A percentile compares a stretch with the other conserved stretches of the same genome.
phyloP scores from a whole-genome alignment of 306 rosid genomes.

The Medicago ruthenica region DNA sequence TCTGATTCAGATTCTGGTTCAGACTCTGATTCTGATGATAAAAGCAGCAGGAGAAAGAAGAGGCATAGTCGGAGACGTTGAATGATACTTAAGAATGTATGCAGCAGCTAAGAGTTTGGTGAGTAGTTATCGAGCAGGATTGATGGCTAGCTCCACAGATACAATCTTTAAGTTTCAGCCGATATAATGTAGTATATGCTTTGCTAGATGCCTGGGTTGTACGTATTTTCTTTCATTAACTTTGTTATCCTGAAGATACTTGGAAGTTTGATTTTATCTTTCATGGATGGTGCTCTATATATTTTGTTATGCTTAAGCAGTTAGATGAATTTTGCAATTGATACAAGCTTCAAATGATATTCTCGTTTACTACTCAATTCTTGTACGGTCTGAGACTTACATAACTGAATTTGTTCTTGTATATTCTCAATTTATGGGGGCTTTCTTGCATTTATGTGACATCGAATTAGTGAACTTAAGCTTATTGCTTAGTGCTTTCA shows the following conservation, averaged over 20 bases:
- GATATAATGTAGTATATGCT: conserved; percentile 44
- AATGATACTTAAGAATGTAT: conserved; percentile 22
- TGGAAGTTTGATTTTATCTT: conserved; percentile 35
- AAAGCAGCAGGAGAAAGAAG: conserved; percentile 71
- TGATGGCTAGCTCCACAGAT: conserved; percentile 3
- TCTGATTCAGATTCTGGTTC: conserved; percentile 73
- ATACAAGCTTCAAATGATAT: conserved; percentile 11
- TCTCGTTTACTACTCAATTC: neutral
- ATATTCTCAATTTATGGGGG: neutral
- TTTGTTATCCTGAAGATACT: conserved; percentile 32
- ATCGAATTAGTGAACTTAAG: neutral
- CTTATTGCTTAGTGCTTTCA: neutral
- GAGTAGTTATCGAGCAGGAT: conserved; percentile 12
- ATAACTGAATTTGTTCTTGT: conserved; percentile 1
- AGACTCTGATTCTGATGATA: conserved; percentile 81
- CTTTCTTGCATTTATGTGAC: neutral
- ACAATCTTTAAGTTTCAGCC: conserved; percentile 2
- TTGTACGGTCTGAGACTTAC: neutral
- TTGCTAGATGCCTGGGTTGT: conserved; percentile 32
- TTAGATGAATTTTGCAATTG: conserved; percentile 31
- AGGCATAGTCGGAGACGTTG: conserved; percentile 65
- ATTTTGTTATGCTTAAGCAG: conserved; percentile 30
- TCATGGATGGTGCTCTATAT: conserved; percentile 9
- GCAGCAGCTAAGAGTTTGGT: conserved; percentile 28
- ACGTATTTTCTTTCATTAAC: conserved; percentile 1